Percentiles rank a stretch among this genome's conserved stretches.
phyloP scores from a whole-genome alignment of 352 stramenopile species.

The Aphanomyces astaci region DNA sequence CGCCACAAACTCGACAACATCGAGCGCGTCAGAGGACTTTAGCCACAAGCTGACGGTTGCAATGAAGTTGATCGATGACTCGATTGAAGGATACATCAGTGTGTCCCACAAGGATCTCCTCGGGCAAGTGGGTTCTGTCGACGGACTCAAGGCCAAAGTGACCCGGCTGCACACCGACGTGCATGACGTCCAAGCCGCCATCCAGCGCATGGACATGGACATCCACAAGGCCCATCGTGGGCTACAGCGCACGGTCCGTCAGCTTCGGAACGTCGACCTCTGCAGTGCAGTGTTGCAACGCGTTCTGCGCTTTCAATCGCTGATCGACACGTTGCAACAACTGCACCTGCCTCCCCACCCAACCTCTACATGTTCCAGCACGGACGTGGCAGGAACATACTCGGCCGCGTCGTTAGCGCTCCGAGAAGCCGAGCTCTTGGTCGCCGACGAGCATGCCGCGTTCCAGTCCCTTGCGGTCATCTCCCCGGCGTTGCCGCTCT shows the following conservation, averaged over 20 bases:
- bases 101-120: constrained; percentile 65
- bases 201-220: constrained; percentile 48
- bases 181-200: constrained; percentile 49
- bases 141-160: constrained; percentile 58
- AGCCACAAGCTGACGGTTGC: constrained; percentile 55
- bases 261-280: constrained; percentile 70
- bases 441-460: constrained; percentile 27
- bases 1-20: constrained; percentile 29
- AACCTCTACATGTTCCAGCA: constrained; percentile 22
- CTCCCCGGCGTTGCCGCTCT: constrained; percentile 37
- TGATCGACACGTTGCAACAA: constrained; percentile 42
- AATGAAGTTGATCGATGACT: constrained; percentile 60
- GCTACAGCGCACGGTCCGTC: constrained; percentile 53
- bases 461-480: constrained; percentile 68
- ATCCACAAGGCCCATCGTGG: constrained; percentile 51
- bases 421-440: constrained; percentile 54
- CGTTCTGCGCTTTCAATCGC: constrained; percentile 69
- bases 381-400: background rate
- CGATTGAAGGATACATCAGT: constrained; percentile 71
- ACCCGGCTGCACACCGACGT: constrained; percentile 50
- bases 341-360: constrained; percentile 30
- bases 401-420: constrained; percentile 44
- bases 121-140: constrained; percentile 65
- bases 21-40: constrained; percentile 69
- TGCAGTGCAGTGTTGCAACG: constrained; percentile 61